phyloP scores from a whole-genome alignment of 768 basidiomycete species.

The Kwoniella heveanensis region DNA sequence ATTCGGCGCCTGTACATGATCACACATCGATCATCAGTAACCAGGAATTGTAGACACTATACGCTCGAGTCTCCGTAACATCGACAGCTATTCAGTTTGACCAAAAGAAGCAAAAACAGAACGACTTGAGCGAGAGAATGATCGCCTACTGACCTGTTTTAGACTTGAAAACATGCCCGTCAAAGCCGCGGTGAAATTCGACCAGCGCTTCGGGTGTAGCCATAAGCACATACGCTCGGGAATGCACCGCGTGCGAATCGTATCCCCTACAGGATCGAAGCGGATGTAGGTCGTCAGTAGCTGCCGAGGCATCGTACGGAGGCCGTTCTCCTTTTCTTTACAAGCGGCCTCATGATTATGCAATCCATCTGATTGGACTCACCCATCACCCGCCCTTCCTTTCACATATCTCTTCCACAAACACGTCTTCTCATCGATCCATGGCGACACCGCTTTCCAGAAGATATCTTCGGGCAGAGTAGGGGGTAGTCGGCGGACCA shows the following conservation, averaged over 20 bases:
- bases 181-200: conserved; percentile 77
- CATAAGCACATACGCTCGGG: conserved; percentile 91
- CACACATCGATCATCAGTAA: neutral
- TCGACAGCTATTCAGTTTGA: no score
- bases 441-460: conserved; percentile 84
- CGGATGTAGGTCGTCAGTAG: no score
- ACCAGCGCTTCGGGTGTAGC: conserved; percentile 71
- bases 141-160: conserved; percentile 76
- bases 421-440: conserved; percentile 71
- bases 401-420: conserved; percentile 49
- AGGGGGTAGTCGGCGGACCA: conserved; percentile 84
- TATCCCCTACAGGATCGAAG: conserved; percentile 63
- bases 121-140: no score
- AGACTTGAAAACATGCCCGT: conserved; percentile 88
- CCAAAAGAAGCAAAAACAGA: no score
- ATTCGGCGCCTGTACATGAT: conserved; percentile 72
- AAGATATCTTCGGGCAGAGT: conserved; percentile 90
- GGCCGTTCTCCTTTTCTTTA: no score
- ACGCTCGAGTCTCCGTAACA: no score
- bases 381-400: conserved; percentile 45
- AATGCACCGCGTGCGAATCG: conserved; percentile 80
- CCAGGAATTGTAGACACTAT: neutral
- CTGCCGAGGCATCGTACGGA: no score
- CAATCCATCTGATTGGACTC: conserved; percentile 20
- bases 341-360: no score